phyloP scores from a whole-genome alignment of 2,329 filamentous ascomycete species.

The Pseudophaeomoniella oleicola region DNA sequence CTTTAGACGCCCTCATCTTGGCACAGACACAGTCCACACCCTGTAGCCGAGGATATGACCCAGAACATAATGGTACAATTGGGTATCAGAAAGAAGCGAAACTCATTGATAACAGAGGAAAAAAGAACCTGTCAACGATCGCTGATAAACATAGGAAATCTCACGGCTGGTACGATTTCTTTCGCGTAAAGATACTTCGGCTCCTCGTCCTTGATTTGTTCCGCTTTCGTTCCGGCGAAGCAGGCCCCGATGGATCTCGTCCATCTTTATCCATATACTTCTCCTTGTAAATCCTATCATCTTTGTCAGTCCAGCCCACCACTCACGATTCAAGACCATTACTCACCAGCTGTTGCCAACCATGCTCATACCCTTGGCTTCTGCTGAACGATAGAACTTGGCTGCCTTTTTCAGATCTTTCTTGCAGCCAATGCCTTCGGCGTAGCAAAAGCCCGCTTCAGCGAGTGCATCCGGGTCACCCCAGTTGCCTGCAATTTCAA shows the following conservation, averaged over 20 bases:
- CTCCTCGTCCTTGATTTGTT: constrained; percentile 55
- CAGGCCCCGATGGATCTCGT: constrained; percentile 20
- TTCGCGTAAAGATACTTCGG: constrained; percentile 56
- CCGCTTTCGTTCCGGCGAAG: constrained; percentile 47
- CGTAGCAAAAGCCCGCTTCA: constrained; percentile 93
- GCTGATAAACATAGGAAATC: neutral
- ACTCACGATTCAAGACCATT: neutral
- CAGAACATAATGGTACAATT: no score
- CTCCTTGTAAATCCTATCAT: constrained; percentile 76
- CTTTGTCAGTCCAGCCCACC: constrained; percentile 6
- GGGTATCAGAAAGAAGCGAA: no score
- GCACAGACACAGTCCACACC: no score
- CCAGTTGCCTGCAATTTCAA: constrained; percentile 92
- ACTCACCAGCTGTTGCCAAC: constrained; percentile 92
- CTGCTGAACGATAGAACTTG: constrained; percentile 76
- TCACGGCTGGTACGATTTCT: constrained; percentile 24
- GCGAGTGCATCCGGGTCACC: constrained; percentile 87
- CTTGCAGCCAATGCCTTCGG: constrained; percentile 82
- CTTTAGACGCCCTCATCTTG: no score
- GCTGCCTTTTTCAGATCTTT: constrained; percentile 94
- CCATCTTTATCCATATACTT: constrained; percentile 68
- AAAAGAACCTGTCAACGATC: no score
- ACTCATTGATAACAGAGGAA: no score
- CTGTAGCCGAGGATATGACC: no score
- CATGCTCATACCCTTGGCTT: constrained; percentile 91